Evolutionary conservation across 2,329 filamentous ascomycete genomes (phyloP).

Genomic region (Neofusicoccum umdonicola): DNA sequence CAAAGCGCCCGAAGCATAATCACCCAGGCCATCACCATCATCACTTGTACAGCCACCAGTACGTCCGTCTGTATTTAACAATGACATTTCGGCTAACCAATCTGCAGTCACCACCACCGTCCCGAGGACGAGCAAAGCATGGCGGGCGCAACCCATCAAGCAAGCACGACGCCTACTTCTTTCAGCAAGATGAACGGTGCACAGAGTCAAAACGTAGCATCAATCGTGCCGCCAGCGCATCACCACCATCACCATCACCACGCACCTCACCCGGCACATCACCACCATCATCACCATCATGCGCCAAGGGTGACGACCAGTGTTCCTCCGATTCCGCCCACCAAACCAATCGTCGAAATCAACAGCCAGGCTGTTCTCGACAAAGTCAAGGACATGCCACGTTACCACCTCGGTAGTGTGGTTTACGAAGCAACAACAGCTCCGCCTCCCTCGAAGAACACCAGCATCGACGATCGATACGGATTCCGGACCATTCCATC

Average conservation of each 20-base stretch:
- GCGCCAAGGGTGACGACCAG: conserved; percentile 24
- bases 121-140: conserved; percentile 47
- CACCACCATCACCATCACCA: conserved; percentile 41
- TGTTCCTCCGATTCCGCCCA: conserved; percentile 1
- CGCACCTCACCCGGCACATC: conserved; percentile 32
- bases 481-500: conserved; percentile 62
- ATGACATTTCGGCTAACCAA: conserved; percentile 26
- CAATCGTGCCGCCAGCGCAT: conserved; percentile 24
- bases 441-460: conserved; percentile 39
- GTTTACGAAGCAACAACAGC: conserved; percentile 71
- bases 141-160: not conserved
- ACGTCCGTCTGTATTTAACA: conserved; percentile 29
- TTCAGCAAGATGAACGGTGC: conserved; percentile 19
- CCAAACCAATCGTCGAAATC: conserved; percentile 24
- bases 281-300: conserved; percentile 41
- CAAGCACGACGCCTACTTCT: conserved; percentile 23
- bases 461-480: conserved; percentile 51
- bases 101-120: conserved; percentile 56
- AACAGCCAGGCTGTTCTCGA: conserved; percentile 15
- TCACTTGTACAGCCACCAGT: conserved; percentile 49
- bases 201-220: conserved; percentile 24
- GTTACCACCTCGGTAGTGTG: conserved; percentile 79
- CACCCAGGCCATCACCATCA: conserved; percentile 64
- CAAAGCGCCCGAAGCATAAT: conserved; percentile 59
- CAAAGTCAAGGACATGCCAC: conserved; percentile 29